Conservation (phyloP, 805 yeast genomes). For the Scheffersomyces coipomensis region DNA sequence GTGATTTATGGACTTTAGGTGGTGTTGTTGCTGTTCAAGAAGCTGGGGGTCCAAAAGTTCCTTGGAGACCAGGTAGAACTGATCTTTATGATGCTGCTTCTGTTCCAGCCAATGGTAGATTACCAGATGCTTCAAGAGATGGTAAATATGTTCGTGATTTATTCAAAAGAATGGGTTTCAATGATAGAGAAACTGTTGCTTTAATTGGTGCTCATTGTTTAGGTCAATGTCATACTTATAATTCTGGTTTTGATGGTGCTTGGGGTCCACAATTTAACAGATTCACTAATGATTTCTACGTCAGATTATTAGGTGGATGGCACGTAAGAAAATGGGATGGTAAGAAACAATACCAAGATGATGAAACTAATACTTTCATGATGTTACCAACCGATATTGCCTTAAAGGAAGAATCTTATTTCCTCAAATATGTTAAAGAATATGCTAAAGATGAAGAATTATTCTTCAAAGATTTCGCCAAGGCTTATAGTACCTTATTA, state of each 20-base stretch:
- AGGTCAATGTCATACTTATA: conserved; percentile 36
- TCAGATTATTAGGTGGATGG: conserved; percentile 52
- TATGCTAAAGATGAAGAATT: conserved; percentile 50
- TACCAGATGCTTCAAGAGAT: conserved; percentile 72
- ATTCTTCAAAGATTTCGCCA: conserved; percentile 50
- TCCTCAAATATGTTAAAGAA: conserved; percentile 43
- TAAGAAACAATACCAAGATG: conserved; percentile 39
- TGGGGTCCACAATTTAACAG: conserved; percentile 43
- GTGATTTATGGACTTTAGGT: conserved; percentile 77
- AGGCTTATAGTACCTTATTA: conserved; percentile 44
- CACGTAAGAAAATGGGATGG: conserved; percentile 43
- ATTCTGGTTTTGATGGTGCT: conserved; percentile 42
- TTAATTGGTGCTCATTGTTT: conserved; percentile 43
- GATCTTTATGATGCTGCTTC: conserved; percentile 50
- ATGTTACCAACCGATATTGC: conserved; percentile 62
- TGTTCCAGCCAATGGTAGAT: conserved; percentile 64
- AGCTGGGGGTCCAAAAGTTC: conserved; percentile 72
- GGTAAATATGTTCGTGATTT: conserved; percentile 62
- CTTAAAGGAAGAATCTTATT: conserved; percentile 44
- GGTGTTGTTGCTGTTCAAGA: conserved; percentile 80
- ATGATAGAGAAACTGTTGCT: conserved; percentile 40
- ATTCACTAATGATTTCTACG: conserved; percentile 41
- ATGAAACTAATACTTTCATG: conserved; percentile 42
- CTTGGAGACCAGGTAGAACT: conserved; percentile 82
- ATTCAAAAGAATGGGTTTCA: conserved; percentile 54